These are phyloP conservation scores for Ceratobasidium sp. DNA, from an alignment of 1,284 basidiomycete species.

Conservation along the genomic window DNA sequence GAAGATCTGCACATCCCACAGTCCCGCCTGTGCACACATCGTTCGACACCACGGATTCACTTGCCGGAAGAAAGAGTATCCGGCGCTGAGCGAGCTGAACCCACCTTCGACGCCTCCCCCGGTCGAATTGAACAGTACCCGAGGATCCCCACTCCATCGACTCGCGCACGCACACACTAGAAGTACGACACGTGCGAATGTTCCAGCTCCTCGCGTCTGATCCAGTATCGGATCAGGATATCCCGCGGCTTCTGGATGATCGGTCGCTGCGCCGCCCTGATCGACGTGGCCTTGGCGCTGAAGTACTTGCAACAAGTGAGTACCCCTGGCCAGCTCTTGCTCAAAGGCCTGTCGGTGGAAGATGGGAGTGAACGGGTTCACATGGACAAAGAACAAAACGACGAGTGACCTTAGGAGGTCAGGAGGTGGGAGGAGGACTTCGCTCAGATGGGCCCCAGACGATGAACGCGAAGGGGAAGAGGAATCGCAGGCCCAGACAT, in stretches of 20 bases:
- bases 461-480: background rate
- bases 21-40: slow-evolving; percentile 55
- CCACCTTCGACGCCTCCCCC: slow-evolving; percentile 53
- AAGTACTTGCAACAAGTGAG: slow-evolving; percentile 14
- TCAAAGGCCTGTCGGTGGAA: slow-evolving; percentile 65
- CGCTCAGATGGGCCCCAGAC: background rate
- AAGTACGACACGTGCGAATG: slow-evolving; percentile 63
- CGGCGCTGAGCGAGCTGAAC: slow-evolving; percentile 53
- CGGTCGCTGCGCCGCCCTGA: slow-evolving; percentile 57
- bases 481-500: background rate
- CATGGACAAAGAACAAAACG: slow-evolving; percentile 62
- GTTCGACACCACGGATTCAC: slow-evolving; percentile 54
- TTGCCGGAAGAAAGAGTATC: slow-evolving; percentile 57
- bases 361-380: slow-evolving; percentile 60
- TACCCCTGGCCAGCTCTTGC: slow-evolving; percentile 5
- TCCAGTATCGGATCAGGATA: background rate
- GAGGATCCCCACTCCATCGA: slow-evolving; percentile 61
- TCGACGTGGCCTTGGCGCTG: slow-evolving; percentile 56
- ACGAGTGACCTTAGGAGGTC: slow-evolving; percentile 62
- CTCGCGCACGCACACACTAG: slow-evolving; percentile 64
- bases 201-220: slow-evolving; percentile 9
- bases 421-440: slow-evolving; percentile 62
- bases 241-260: slow-evolving; percentile 44
- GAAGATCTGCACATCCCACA: slow-evolving; percentile 58
- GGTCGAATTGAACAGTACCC: slow-evolving; percentile 58